These are phyloP conservation scores for Colletotrichum gigasporum DNA, from an alignment of 2,329 filamentous ascomycete species.

Conservation along the genomic window DNA sequence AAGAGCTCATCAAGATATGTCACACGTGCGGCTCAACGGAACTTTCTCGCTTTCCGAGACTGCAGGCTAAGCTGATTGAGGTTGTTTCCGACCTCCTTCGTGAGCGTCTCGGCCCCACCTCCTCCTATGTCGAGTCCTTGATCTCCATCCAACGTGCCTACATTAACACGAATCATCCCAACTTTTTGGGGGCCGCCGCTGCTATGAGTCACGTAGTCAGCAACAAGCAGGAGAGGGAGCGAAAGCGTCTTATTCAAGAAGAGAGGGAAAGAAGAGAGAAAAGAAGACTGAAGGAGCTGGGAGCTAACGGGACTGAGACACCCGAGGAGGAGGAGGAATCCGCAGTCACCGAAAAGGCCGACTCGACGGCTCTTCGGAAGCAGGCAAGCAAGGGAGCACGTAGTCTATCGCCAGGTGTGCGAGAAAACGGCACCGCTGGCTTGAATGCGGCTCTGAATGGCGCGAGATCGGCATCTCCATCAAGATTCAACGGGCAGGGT, in stretches of 20 bases:
- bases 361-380: slow-evolving; percentile 60
- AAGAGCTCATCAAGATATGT: slow-evolving; percentile 99
- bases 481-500: slow-evolving; percentile 67
- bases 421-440: slow-evolving; percentile 70
- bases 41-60: slow-evolving; percentile 86
- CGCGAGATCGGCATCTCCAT: slow-evolving; percentile 67
- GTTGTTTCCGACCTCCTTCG: slow-evolving; percentile 95
- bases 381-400: slow-evolving; percentile 69
- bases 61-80: slow-evolving; percentile 97
- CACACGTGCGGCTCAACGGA: slow-evolving; percentile 98
- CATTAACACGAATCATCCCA: slow-evolving; percentile 99
- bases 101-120: slow-evolving; percentile 89
- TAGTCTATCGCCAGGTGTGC: slow-evolving; percentile 85
- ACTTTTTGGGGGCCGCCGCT: slow-evolving; percentile 95
- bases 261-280: slow-evolving; percentile 88
- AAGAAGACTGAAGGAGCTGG: slow-evolving; percentile 83
- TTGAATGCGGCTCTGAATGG: slow-evolving; percentile 76
- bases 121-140: slow-evolving; percentile 91
- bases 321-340: slow-evolving; percentile 72
- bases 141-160: slow-evolving; percentile 98
- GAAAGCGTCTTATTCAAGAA: slow-evolving; percentile 80
- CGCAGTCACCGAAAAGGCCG: slow-evolving; percentile 57
- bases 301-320: slow-evolving; percentile 78
- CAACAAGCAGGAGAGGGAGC: slow-evolving; percentile 93
- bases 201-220: slow-evolving; percentile 98